phyloP scores from a whole-genome alignment of 345 rosid species.

The Linum lewisii region DNA sequence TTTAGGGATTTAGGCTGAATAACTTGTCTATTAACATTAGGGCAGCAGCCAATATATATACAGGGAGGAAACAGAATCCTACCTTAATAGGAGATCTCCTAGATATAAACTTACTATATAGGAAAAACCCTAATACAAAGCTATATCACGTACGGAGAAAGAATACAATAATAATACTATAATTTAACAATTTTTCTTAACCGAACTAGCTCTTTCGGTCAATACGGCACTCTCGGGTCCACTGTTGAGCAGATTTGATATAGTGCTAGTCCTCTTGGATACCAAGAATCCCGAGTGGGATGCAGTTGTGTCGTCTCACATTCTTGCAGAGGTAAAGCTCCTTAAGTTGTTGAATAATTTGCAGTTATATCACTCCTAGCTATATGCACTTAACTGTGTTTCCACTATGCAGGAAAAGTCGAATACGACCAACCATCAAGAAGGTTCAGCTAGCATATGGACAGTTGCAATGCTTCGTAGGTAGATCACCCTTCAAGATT shows the following conservation, averaged over 20 bases:
- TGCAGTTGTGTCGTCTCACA: conserved; percentile 93
- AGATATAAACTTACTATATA: no score
- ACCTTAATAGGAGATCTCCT: no score
- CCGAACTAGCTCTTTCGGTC: conserved; percentile 73
- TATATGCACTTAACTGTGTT: conserved; percentile 7
- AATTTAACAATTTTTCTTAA: conserved; percentile 57
- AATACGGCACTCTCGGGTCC: conserved; percentile 95
- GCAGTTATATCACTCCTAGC: not conserved
- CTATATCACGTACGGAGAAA: no score
- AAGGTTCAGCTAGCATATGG: conserved; percentile 54
- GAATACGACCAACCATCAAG: conserved; percentile 28
- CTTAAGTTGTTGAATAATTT: not conserved
- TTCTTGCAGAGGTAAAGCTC: conserved; percentile 63
- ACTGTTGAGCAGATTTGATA: conserved; percentile 86
- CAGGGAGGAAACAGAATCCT: no score
- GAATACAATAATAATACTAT: no score
- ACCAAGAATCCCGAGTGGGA: conserved; percentile 99
- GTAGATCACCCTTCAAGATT: conserved; percentile 23
- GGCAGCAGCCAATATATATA: no score
- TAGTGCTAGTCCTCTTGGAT: conserved; percentile 86
- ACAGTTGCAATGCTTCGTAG: conserved; percentile 69
- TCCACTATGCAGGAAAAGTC: conserved; percentile 36
- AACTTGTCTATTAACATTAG: no score
- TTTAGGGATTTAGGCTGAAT: no score
- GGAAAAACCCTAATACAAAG: no score